Percentiles rank a stretch among this genome's conserved stretches.
phyloP scores from a whole-genome alignment of 805 yeast genomes.

The Kodamaea nitidulidarum region DNA sequence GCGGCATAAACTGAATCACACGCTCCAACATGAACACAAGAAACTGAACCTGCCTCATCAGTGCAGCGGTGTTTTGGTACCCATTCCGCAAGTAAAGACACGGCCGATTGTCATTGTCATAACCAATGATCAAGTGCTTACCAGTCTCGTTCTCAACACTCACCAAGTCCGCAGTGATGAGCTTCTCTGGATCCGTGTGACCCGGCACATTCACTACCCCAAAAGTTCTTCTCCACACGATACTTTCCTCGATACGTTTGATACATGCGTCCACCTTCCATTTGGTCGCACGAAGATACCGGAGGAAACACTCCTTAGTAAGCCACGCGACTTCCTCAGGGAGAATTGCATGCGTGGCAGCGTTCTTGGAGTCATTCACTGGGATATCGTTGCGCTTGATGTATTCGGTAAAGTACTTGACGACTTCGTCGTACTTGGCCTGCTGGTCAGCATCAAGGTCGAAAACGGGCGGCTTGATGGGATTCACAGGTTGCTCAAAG shows the following conservation, averaged over 20 bases:
- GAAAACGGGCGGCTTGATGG: constrained; percentile 27
- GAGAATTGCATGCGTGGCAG: constrained; percentile 21
- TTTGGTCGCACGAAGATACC: constrained; percentile 50
- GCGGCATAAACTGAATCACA: constrained; percentile 51
- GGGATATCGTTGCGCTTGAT: constrained; percentile 8
- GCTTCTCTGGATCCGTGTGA: constrained; percentile 22
- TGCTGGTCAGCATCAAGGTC: constrained; percentile 53
- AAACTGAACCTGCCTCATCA: constrained; percentile 52
- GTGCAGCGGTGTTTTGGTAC: constrained; percentile 50
- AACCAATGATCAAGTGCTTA: constrained; percentile 51
- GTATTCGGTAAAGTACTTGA: constrained; percentile 50
- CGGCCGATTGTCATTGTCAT: constrained; percentile 51
- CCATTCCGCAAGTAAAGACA: constrained; percentile 51
- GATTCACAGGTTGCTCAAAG: constrained; percentile 34
- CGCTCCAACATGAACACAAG: constrained; percentile 55
- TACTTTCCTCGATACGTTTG: constrained; percentile 42
- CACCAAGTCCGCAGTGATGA: constrained; percentile 38
- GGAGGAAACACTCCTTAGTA: constrained; percentile 49
- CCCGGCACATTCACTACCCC: constrained; percentile 36
- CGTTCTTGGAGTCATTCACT: constrained; percentile 34
- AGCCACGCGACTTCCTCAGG: constrained; percentile 41
- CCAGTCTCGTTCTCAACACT: constrained; percentile 51
- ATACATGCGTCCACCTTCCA: constrained; percentile 45
- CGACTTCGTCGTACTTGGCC: constrained; percentile 57
- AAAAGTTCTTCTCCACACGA: constrained; percentile 55